Evolutionary conservation across 768 basidiomycete species (phyloP), one percentile per base, ranked within the genome.

Genomic region (Phanerochaete carnosa): DNA sequence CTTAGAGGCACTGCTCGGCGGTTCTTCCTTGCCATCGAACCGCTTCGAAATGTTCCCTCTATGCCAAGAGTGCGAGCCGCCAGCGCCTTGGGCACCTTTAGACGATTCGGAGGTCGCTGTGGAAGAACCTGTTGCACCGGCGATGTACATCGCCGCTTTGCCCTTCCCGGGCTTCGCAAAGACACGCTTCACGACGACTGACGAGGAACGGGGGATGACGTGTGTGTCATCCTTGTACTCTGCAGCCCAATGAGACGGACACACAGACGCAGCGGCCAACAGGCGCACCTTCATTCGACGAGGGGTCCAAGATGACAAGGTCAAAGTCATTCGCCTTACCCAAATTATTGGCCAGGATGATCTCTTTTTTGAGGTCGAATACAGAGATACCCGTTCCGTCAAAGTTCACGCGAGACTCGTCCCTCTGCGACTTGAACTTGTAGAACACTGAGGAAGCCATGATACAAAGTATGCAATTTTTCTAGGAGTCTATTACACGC

Each of bases 361-460:
- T 93, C 77, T 98, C 97, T 81, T 89, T 92, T 80, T 99, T 99
- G 76, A 99, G 81, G 77, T 99, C 97, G 81, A 98, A 98, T 68
- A 98, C 94, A 70, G 95, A 95, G 72, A 99, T 98, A 64, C 94
- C 94, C 66, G 96, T 98, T 70, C 97, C 97, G 73, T 99, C 96
- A 80, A 99, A 98, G 57, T 93, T 89, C 74, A 99, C 88, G 72
- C 94, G 82, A 60, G 94, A 95, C 76, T 98, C 96, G 79, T 92
- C 88, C 79, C 84, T 92, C 74, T 93, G 89, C 66, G 94, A 94
- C 74, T 88, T 92, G 88, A 97, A 99, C 78, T 90, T 91, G 87
- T 96, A 98, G 79, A 94, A 97, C 73, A 98, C 94, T 77, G 93
- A 94, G 71, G 95, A 96, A 69, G 92, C 85, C 92, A 90, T 90